Evolutionary conservation across 176 grass and related monocot species (phyloP), one percentile per base, ranked within the genome.

Genomic region (Eragrostis nindensis): DNA sequence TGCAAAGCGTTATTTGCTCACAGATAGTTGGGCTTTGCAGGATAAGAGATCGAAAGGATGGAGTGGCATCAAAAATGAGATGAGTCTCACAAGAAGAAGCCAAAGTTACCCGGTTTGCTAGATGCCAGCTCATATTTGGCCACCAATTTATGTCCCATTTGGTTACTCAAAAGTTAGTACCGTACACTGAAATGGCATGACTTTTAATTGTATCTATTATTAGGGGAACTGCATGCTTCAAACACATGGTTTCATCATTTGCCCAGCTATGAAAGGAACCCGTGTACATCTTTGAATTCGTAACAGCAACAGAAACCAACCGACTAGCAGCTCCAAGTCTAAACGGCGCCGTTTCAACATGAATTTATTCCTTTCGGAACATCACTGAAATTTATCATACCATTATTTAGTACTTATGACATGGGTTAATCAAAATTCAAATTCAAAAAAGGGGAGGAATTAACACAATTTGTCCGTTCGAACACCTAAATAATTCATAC

Each of bases 291-390:
- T 62, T 77, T 72, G 60, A 81, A 40, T 60, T 44, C 47, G 27
- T 82, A 61, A 42, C 67, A 52, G 48, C 73, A 78, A 60, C n/a
- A 62, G n/a, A 79, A 83, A 69, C 43, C 61, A 78, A 85, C 52
- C 68, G 30, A 53, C 7, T 61, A 30, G 48, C 55, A 50, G 15
- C 57, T 75, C 66, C 32, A 90, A 62, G 60, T 62, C 26, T 32
- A 90, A 83, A 61, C 42, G 69, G 54, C 25, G 48, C 3, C 15
- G 55, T 81, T 70, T 48, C 45, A 56, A 65, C 62, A 71, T 40
- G 47, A 80, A 52, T 45, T 7, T 17, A 8, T 45, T 9, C 16
- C 43, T 68, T 25, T 27, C 19, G 8, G 62, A 74, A 84, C 24
- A n/a, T n/a, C n/a, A n/a, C n/a, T n/a, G 17, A 75, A 24, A 54